Base-by-base conservation (phyloP, 345 rosid genomes). In the Arabis hirsuta region DNA sequence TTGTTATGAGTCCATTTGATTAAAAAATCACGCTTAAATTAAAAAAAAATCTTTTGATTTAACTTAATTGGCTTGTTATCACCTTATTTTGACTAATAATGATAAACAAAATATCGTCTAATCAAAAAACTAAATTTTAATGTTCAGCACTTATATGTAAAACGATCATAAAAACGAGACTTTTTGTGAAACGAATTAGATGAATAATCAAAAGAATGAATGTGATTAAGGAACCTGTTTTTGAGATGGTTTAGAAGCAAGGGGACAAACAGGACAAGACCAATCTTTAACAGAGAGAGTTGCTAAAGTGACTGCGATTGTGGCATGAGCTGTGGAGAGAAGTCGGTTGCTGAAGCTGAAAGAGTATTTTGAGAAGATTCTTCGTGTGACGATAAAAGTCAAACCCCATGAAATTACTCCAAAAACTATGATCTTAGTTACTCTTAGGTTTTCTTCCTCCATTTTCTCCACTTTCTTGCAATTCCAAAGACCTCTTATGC, bases 181-280 rank as follows among this genome's bases (percentile, higher is more conserved):
- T 22, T 27, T 27, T 27, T 27, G 29, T 27, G 29, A 27, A 5
- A 7, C 7, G 36, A 32, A 32, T 5, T 5, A 32, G 36, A 32
- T 32, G 0, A 32, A 45, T 55, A 59, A 8, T 10, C 16, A 14
- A 41, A n/a, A 12, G 12, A 9, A 20, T 3, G 36, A 6, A 41
- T 46, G 43, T 27, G 6, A 32, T 19, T 41, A 50, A 43, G 6
- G 7, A 50, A 74, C 78, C 68, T 74, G 98, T 60, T 24, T 68
- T 1, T 72, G 84, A 14, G 93, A 82, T 27, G 92, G 82, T 32
- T 71, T 64, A 10, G 98, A 82, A 70, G 90, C 95, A 77, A 39
- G 68, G 2, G 96, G 96, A 59, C 86, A 86, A 71, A 89, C 74
- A 0, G 97, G 99, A 60, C 90, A 87, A 34, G 76, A 79, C 98